phyloP scores from a whole-genome alignment of 345 rosid species.

The Brassica nigra region DNA sequence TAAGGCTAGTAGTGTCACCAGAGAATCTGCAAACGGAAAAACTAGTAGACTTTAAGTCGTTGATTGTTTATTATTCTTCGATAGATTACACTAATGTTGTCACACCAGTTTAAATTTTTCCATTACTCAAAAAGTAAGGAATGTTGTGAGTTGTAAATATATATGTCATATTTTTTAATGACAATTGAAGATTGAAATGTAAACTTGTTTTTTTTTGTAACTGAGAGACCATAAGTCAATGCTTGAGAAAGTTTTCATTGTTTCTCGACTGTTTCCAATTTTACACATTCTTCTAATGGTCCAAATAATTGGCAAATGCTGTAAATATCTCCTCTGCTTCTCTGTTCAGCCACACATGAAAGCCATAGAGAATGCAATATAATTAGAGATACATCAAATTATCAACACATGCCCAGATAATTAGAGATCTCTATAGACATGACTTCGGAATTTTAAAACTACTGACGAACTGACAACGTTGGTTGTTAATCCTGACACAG shows the following conservation, averaged over 20 bases:
- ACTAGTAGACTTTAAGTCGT: neutral
- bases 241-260: neutral
- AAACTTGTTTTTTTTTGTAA: conserved; percentile 4
- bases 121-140: neutral
- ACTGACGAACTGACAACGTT: neutral
- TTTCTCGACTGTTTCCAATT: neutral
- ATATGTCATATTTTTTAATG: neutral
- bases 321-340: neutral
- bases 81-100: neutral
- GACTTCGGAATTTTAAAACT: neutral
- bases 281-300: neutral
- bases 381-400: neutral
- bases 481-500: neutral
- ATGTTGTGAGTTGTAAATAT: neutral
- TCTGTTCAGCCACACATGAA: neutral
- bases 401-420: neutral
- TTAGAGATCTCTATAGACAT: neutral
- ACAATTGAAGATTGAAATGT: neutral
- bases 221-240: neutral
- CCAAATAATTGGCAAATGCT: neutral
- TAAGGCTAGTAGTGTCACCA: neutral
- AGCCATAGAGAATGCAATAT: neutral
- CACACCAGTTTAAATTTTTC: neutral
- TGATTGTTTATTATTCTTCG: neutral
- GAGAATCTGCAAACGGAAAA: neutral